Evolutionary conservation across 495 filamentous ascomycete genomes (phyloP), one percentile per base, ranked within the genome.

Genomic region (Penicillium malachiteum): DNA sequence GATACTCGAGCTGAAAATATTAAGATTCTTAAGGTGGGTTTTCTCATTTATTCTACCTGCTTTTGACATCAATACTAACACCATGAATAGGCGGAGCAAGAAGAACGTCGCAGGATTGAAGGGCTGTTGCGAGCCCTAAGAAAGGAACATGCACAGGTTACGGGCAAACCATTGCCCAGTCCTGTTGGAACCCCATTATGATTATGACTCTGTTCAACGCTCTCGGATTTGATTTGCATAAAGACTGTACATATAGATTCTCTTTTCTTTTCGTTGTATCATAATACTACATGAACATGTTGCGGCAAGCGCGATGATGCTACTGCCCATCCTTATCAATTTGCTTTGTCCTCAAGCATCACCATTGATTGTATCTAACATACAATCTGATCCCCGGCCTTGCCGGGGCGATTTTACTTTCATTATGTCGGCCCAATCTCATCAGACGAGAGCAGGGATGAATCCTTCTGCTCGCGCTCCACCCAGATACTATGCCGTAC

Each of bases 1-100:
- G 89, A 92, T 59, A 88, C 86, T 53, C 84, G 87, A 45, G 78
- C 80, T 13, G 89, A 93, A 62, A 85, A 84, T 56, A 75, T 84
- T 67, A 89, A 81, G 74, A 76, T 80, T 48, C 65, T 92, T 37
- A 86, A 81, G 78, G 89, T 91, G 64, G 68, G 82, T 78, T 40
- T 51, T 18, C 40, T 41, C 30, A 44, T 46, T 32, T 37, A 31
- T 16, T 34, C 47, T 53, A 48, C 45, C 1, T 52, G 12, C 39
- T 46, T 60, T 54, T 46, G 12, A 12, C 16, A 50, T 30, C 2
- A 44, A 48, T 58, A 21, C 41, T 49, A 57, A 60, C 41, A 48
- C 21, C 9, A 42, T 17, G 8, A 43, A 51, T 56, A 90, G 87
- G 79, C 78, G 48, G 87, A 90, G 69, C 86, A 90, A 77, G 86